Evolutionary conservation across 208 protist species (phyloP).

Genomic region (Acanthamoeba culbertsoni): DNA sequence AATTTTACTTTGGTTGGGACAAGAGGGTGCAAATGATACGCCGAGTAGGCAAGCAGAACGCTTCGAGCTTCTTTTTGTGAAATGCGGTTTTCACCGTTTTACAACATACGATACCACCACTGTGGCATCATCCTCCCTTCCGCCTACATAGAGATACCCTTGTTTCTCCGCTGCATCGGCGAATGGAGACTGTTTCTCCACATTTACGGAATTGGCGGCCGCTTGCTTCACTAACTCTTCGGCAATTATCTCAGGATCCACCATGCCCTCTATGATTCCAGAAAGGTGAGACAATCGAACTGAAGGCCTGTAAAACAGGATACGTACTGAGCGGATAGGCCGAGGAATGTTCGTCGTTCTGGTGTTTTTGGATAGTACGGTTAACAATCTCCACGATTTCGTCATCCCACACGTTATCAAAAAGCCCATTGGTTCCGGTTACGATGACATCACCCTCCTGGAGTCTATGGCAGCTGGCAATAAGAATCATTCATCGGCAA

Average conservation of each 20-base stretch:
- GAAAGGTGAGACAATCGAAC: not conserved
- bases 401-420: conserved; percentile 42
- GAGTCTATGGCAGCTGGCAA: not conserved
- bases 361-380: not conserved
- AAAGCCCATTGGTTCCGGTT: not conserved
- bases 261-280: not conserved
- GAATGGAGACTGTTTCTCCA: conserved; percentile 18
- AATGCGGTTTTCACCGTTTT: not conserved
- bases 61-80: not conserved
- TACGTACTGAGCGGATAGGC: not conserved
- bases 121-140: not conserved
- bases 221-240: not conserved
- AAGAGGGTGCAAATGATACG: no score
- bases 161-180: not conserved
- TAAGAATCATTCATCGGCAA: not conserved
- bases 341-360: not conserved
- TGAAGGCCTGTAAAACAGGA: not conserved
- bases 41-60: no score
- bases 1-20: no score
- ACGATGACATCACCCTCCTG: not conserved
- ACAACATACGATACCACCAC: not conserved
- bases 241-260: not conserved
- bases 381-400: conserved; percentile 27
- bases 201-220: not conserved
- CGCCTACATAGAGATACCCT: not conserved